Base-by-base conservation (phyloP, 2,329 filamentous ascomycete genomes). In the Tolypocladium paradoxum region DNA sequence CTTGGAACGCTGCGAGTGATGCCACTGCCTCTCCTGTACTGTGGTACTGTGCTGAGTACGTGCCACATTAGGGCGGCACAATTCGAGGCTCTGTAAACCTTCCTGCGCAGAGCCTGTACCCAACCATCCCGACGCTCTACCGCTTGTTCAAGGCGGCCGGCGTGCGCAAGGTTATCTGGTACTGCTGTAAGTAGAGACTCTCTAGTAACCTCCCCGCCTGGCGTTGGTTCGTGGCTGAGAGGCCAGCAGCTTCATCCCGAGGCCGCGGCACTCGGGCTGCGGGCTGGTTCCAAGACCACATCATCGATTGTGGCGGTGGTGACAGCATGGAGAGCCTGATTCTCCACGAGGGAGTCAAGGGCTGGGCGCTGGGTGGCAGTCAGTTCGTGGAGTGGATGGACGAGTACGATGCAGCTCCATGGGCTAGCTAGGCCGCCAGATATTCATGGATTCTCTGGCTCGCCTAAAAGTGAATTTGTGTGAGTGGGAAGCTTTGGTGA, bases 1-100 rank as follows among this genome's bases (percentile, higher is more conserved):
- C n/a, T n/a, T n/a, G n/a, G n/a, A n/a, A n/a, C n/a, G n/a, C n/a
- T n/a, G n/a, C n/a, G n/a, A n/a, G n/a, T n/a, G n/a, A n/a, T n/a
- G n/a, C n/a, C n/a, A n/a, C n/a, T n/a, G n/a, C n/a, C n/a, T n/a
- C n/a, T n/a, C 34, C 8, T 16, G 34, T 35, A 20, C 55, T n/a
- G n/a, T n/a, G n/a, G n/a, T n/a, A n/a, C n/a, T n/a, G n/a, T n/a
- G n/a, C n/a, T n/a, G n/a, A n/a, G n/a, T n/a, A n/a, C n/a, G n/a
- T n/a, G n/a, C n/a, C n/a, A n/a, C n/a, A n/a, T n/a, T n/a, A 79
- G 78, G 80, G 81, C 45, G 79, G 79, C 46, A 79, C 76, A 0
- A 80, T 83, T 58, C 68, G 67, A 12, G 72, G 71, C n/a, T n/a
- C 1, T 80, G 66, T 83, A 60, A 77, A 78, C 57, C 65, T 78